Conservation (phyloP, 306 rosid genomes). For the Cyclanthera cordifolia region DNA sequence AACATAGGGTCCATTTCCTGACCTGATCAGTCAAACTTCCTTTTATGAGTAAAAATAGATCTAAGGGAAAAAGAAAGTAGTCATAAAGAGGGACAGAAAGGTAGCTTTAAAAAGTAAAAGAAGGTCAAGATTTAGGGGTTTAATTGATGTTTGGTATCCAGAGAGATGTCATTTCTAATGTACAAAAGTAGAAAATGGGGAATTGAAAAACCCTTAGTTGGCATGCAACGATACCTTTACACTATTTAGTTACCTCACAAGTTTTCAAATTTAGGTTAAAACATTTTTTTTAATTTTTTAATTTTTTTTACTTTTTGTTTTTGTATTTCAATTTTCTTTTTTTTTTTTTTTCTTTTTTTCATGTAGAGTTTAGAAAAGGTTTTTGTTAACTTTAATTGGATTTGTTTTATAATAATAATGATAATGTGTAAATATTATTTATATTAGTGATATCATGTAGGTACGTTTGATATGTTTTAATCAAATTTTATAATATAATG, state of each 20-base stretch:
- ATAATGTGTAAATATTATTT: no score
- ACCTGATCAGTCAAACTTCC: background rate
- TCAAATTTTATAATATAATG: no score
- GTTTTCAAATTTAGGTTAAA: no score
- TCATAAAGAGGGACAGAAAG: background rate
- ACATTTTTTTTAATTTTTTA: no score
- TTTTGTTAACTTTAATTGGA: no score
- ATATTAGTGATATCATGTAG: no score
- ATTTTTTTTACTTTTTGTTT: no score
- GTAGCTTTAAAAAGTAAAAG: constrained; percentile 7
- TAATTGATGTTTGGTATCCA: background rate
- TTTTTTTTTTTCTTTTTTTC: no score
- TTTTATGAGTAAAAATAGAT: background rate
- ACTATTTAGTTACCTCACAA: background rate
- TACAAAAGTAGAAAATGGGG: constrained; percentile 3
- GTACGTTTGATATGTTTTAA: no score
- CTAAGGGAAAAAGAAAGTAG: background rate
- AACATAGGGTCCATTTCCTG: background rate
- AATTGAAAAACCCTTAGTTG: background rate
- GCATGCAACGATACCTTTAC: background rate
- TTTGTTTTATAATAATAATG: no score
- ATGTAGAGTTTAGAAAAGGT: no score
- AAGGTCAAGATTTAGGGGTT: background rate
- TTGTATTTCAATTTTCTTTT: no score
- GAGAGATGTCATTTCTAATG: background rate